Base-by-base conservation (phyloP, 805 yeast species). In the Candida koratica region DNA sequence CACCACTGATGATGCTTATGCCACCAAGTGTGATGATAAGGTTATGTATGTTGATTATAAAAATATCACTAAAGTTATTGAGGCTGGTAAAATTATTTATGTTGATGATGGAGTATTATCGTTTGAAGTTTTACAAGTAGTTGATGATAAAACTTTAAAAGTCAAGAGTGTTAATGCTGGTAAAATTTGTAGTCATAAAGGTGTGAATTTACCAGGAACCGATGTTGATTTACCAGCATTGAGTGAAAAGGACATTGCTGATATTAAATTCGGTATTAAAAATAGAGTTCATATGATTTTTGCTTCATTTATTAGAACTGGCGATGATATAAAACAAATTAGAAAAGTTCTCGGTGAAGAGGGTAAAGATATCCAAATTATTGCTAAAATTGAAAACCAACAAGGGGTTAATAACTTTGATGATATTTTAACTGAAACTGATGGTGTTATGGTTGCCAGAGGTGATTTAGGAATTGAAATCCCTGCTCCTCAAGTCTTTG, bases 341-440 rank as follows among this genome's bases (percentile, higher is more conserved):
- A 84, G 98, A 72, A 73, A 79, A 60, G 97, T 90, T 42, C 76
- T 93, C 54, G 97, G 97, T 62, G 96, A 88, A 71, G 95, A 87
- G 37, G 98, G 98, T 64, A 82, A 81, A 69, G 84, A 86, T 59
- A 85, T 93, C 68, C 94, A 93, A 77, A 88, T 93, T 72, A 89
- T 93, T 56, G 83, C 87, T 64, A 93, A 93, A 79, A 90, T 93
- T 63, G 98, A 93, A 77, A 89, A 88, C 77, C 97, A 90, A 75
- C 98, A 93, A 73, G 98, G 98, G 78, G 97, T 93, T 58, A 89
- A 93, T 84, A 93, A 93, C 81, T 93, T 93, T 62, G 98, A 93
- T 68, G 97, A 86, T 46, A 93, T 93, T 61, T 80, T 93, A 63
- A 65, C 64, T 56, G 95, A 81, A 67, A 93, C 98, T 46, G 98